Percentiles rank a stretch among this genome's conserved stretches.
These are phyloP conservation scores for Pochonia chlamydosporia DNA, from an alignment of 2,329 filamentous ascomycete genomes.

Conservation along the genomic window DNA sequence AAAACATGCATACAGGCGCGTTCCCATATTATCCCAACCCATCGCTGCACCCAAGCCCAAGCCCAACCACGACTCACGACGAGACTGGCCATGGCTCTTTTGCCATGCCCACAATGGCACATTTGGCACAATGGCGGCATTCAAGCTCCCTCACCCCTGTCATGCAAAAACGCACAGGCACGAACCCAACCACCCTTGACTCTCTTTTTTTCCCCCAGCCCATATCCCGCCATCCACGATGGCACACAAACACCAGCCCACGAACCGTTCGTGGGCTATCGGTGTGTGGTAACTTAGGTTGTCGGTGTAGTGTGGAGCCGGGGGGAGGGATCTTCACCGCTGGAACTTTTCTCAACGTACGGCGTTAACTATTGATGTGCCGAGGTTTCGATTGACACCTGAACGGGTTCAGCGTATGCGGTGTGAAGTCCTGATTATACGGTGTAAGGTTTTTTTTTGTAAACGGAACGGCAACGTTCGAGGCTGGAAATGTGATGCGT, in stretches of 20 bases:
- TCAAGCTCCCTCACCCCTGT: too few species aligned
- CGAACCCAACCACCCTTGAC: neutral
- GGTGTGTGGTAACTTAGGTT: neutral
- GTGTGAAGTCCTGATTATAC: neutral
- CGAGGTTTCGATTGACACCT: too few species aligned
- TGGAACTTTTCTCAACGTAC: too few species aligned
- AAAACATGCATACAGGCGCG: neutral
- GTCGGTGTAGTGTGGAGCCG: neutral
- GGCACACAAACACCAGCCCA: neutral
- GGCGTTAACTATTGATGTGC: too few species aligned
- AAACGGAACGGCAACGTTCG: too few species aligned
- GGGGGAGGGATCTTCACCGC: neutral
- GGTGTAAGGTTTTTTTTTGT: neutral
- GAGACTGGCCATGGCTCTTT: neutral
- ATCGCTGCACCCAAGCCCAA: neutral
- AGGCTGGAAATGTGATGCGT: neutral
- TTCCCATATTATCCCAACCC: neutral
- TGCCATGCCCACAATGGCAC: too few species aligned
- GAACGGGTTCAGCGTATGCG: too few species aligned
- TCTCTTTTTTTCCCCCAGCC: neutral
- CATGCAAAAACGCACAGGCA: neutral
- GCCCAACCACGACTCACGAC: neutral
- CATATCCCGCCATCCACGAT: neutral
- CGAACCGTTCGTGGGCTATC: neutral
- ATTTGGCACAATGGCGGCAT: too few species aligned